Base-by-base conservation (phyloP, 2,329 filamentous ascomycete species). In the Diplodia seriata region DNA sequence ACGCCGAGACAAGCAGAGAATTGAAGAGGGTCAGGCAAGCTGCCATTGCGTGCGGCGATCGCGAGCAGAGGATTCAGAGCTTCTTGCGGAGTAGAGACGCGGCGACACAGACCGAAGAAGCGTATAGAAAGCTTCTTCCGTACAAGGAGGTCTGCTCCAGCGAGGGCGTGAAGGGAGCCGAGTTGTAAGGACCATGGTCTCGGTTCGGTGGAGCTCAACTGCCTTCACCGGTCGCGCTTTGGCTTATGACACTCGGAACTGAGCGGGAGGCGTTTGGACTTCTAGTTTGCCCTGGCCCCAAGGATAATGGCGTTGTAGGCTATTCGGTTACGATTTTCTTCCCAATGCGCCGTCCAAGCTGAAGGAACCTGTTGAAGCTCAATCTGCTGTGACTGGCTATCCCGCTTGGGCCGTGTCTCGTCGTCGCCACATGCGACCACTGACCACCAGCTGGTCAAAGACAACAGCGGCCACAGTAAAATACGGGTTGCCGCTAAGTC, bases 1-100 rank as follows among this genome's bases (percentile, higher is more conserved):
- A 91, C 72, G 86, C 91, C 69, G 83, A 86, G 68, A 88, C 89
- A 43, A 89, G 91, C 61, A 87, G 85, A 69, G 85, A 88, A 68
- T 81, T 89, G 56, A 82, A 88, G 75, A 82, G 83, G 68, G 84
- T 85, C 71, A 82, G 85, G 74, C 78, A 84, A 72, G 82, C 87
- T 67, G 81, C 84, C 69, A 82, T 84, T 62, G 80, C 85, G 47
- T 63, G 43, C 47, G 74, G 80, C 75, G 73, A 80, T 69, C 78
- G 78, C 65, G 78, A 84, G 51, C 81, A 83, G 74, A 85, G 93
- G 64, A 89, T 98, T 49, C 86, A 92, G 72, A 88, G 82, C 66
- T 98, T 98, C 74, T 72, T 98, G 68, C 87, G 88, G 73, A 81
- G 82, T 47, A 75, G 78, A 31, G 81, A 83, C 51, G 76, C 78